phyloP scores from a whole-genome alignment of 177 flowering plant genomes.

The Vitis hybrid region DNA sequence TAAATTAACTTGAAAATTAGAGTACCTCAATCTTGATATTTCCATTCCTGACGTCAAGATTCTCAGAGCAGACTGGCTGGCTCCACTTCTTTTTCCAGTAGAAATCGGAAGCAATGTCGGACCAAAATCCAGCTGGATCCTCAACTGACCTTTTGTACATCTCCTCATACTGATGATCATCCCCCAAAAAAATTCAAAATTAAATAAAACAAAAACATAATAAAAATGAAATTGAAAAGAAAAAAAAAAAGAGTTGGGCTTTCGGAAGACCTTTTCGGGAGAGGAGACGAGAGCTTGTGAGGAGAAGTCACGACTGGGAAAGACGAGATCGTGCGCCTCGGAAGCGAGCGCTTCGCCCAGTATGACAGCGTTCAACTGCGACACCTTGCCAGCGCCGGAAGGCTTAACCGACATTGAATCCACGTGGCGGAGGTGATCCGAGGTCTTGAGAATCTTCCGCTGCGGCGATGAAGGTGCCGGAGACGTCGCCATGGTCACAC shows the following conservation, averaged over 20 bases:
- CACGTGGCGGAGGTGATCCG: constrained; percentile 60
- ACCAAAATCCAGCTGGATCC: constrained; percentile 81
- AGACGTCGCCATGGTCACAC: background rate
- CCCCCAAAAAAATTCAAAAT: background rate
- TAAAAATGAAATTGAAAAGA: background rate
- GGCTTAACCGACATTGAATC: constrained; percentile 58
- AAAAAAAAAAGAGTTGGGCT: background rate
- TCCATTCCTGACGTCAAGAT: constrained; percentile 80
- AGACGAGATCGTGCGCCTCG: too few species aligned
- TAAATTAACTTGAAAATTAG: background rate
- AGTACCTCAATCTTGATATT: constrained; percentile 69
- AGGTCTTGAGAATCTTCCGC: constrained; percentile 19
- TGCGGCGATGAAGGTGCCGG: background rate
- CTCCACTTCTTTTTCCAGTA: too few species aligned
- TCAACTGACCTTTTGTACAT: constrained; percentile 83
- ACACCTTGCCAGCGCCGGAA: constrained; percentile 24
- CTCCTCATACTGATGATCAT: constrained; percentile 64
- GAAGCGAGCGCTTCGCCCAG: too few species aligned
- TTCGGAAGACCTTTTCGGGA: too few species aligned
- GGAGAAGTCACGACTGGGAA: too few species aligned
- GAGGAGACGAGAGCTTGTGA: too few species aligned
- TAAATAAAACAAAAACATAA: background rate
- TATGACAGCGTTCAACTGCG: too few species aligned
- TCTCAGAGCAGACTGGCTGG: constrained; percentile 53
- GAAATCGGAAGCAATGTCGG: too few species aligned